A percentile compares a stretch with the other conserved stretches of the same genome.
These are phyloP conservation scores for Eragrostis nindensis DNA, from an alignment of 176 grass and related monocot genomes.

Conservation along the genomic window DNA sequence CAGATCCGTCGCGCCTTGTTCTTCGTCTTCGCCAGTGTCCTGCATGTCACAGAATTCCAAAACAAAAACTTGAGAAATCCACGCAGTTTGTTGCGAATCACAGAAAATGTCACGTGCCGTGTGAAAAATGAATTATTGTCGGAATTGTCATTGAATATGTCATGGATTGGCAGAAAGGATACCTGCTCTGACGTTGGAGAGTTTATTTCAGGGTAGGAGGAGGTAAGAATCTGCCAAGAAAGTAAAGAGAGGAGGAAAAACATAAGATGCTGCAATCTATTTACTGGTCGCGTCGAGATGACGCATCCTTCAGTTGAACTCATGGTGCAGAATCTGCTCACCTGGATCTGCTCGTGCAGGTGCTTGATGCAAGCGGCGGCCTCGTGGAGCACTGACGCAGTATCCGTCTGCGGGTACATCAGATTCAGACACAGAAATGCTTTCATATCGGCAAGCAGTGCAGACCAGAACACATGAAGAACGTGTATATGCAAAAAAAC, in stretches of 20 bases:
- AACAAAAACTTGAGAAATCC: background rate
- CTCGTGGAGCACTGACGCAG: conserved; percentile 79
- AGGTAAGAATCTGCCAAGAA: conserved; percentile 46
- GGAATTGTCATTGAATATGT: background rate
- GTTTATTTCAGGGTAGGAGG: conserved; percentile 34
- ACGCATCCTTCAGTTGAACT: background rate
- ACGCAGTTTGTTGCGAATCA: background rate
- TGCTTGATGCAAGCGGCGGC: conserved; percentile 62
- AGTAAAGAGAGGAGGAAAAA: background rate
- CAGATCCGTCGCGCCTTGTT: conserved; percentile 21
- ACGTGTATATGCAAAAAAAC: background rate
- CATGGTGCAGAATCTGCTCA: background rate
- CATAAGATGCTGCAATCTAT: background rate
- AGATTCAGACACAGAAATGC: conserved; percentile 5
- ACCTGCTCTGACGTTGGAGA: conserved; percentile 35
- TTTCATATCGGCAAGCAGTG: background rate
- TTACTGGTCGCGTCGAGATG: background rate
- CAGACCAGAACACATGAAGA: background rate
- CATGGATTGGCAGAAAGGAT: background rate
- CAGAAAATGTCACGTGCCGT: background rate
- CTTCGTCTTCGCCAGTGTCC: conserved; percentile 25
- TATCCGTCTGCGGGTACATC: conserved; percentile 59
- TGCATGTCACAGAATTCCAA: background rate
- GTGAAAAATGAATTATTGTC: background rate
- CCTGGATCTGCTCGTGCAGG: conserved; percentile 73